Evolutionary conservation across 2,329 filamentous ascomycete genomes (phyloP).

Genomic region (Penicillium sp.): DNA sequence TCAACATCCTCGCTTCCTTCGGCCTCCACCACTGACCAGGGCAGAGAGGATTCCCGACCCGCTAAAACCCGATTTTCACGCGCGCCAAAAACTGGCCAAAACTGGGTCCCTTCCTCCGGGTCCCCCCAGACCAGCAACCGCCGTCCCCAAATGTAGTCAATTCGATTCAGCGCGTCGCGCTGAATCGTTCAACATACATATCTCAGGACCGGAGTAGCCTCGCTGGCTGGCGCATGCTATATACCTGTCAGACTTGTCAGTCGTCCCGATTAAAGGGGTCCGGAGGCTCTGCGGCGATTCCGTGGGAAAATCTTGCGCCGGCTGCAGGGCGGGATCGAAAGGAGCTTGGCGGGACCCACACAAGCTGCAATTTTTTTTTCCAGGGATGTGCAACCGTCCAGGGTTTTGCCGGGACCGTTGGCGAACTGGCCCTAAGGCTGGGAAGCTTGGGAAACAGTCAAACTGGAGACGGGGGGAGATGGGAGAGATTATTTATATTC

Average conservation of each 20-base stretch:
- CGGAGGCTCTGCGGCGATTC: constrained; percentile 22
- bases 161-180: neutral
- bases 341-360: constrained; percentile 30
- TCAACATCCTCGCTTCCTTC: constrained; percentile 21
- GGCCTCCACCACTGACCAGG: constrained; percentile 18
- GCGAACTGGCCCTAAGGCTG: constrained; percentile 4
- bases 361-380: constrained; percentile 21
- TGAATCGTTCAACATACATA: neutral
- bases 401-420: constrained; percentile 12
- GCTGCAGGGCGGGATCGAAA: constrained; percentile 22
- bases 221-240: neutral
- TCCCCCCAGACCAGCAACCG: constrained; percentile 19
- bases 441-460: neutral
- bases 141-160: constrained; percentile 4
- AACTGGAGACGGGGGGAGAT: neutral
- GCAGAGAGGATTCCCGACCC: constrained; percentile 23
- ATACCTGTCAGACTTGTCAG: neutral
- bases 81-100: neutral
- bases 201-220: neutral
- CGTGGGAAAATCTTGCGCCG: constrained; percentile 11
- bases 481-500: constrained; percentile 1
- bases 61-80: constrained; percentile 23
- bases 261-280: neutral
- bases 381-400: constrained; percentile 1
- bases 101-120: constrained; percentile 16